A percentile compares a stretch with the other conserved stretches of the same genome.
Evolutionary conservation across 805 yeast species (phyloP).

Genomic region (Saccharomycopsis fodiens): DNA sequence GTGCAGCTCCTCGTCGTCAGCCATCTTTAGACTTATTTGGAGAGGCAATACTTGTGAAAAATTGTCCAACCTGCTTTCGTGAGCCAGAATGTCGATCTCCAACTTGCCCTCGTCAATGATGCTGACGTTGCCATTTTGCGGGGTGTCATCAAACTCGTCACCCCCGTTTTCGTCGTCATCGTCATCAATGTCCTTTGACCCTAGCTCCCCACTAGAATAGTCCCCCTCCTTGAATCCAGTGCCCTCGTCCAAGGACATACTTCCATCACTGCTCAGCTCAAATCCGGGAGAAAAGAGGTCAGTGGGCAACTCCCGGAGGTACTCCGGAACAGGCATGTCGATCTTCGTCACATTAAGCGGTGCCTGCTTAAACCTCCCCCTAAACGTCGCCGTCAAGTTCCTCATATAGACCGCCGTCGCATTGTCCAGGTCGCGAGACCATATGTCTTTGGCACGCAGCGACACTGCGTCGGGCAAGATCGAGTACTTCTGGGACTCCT

Average conservation of each 20-base stretch:
- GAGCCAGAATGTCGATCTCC: constrained; percentile 3
- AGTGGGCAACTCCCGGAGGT: constrained; percentile 26
- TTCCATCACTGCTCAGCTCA: constrained; percentile 2
- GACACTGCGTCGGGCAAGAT: constrained; percentile 56
- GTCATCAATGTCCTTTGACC: constrained; percentile 8
- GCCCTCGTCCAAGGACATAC: constrained; percentile 24
- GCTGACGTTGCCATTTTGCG: constrained; percentile 29
- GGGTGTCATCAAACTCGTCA: constrained; percentile 16
- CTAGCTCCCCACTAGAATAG: constrained; percentile 9
- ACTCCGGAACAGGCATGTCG: constrained; percentile 30
- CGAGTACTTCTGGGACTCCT: constrained; percentile 44
- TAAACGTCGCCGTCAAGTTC: constrained; percentile 42
- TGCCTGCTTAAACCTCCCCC: constrained; percentile 33
- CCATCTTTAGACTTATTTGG: background rate
- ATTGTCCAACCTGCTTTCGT: constrained; percentile 4
- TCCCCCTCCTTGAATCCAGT: constrained; percentile 22
- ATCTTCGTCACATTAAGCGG: constrained; percentile 20
- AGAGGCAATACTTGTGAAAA: constrained; percentile 23
- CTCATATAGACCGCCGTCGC: constrained; percentile 25
- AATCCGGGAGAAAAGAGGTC: constrained; percentile 24
- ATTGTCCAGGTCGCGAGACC: constrained; percentile 31
- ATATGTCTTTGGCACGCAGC: constrained; percentile 39
- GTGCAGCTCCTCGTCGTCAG: constrained; percentile 40
- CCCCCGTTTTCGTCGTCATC: constrained; percentile 21
- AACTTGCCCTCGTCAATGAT: constrained; percentile 27